These are phyloP conservation scores for Chondrus crispus DNA, from an alignment of 23 red algal genomes.

Conservation along the genomic window DNA sequence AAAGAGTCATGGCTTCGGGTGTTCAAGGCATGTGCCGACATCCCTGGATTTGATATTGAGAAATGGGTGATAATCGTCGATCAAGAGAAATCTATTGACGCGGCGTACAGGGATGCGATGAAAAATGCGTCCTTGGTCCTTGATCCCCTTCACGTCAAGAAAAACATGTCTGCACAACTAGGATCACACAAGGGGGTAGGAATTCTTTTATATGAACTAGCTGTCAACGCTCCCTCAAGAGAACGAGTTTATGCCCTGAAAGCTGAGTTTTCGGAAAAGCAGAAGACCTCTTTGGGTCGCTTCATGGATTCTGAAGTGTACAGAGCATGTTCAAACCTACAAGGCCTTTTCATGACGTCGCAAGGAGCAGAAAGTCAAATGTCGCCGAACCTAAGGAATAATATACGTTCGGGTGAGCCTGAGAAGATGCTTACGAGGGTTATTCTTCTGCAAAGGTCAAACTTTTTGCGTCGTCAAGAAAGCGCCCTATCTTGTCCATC, in stretches of 20 bases:
- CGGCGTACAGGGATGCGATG: background rate
- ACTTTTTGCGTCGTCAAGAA: background rate
- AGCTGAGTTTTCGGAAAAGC: background rate
- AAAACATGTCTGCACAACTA: background rate
- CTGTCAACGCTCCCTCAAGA: background rate
- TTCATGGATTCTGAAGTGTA: constrained; percentile 18
- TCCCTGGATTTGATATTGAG: background rate
- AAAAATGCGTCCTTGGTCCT: background rate
- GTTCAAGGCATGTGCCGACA: no score
- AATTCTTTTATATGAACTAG: background rate
- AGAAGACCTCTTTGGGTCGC: background rate
- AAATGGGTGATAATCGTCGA: background rate
- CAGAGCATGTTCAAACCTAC: background rate
- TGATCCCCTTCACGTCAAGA: background rate
- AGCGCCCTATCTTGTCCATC: background rate
- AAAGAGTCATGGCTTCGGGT: no score
- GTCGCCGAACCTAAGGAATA: background rate
- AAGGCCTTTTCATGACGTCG: constrained; percentile 8
- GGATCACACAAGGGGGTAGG: background rate
- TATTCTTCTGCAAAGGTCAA: background rate
- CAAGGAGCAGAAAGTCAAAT: constrained; percentile 34
- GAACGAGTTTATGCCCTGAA: background rate
- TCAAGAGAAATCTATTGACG: background rate
- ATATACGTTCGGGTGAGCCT: constrained; percentile 31
- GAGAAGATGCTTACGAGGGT: constrained; percentile 45